Conservation (phyloP, 306 rosid genomes). For the Quercus alba region DNA sequence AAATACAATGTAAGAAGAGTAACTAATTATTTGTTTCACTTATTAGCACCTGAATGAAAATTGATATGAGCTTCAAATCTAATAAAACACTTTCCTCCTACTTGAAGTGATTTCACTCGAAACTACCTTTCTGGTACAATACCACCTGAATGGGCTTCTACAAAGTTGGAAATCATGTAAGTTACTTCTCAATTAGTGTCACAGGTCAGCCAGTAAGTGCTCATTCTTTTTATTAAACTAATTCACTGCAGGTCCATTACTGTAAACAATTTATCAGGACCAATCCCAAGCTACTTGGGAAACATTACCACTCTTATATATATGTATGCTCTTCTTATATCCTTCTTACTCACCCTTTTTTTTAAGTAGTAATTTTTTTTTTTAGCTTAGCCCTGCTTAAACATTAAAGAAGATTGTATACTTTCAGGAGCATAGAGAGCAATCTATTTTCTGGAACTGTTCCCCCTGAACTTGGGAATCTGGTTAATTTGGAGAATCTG, state of each 20-base stretch:
- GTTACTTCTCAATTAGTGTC: neutral
- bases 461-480: too few species aligned
- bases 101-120: conserved; percentile 6
- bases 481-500: too few species aligned
- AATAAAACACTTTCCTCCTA: neutral
- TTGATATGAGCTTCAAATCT: neutral
- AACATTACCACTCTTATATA: conserved; percentile 21
- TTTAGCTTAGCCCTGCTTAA: too few species aligned
- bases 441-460: too few species aligned
- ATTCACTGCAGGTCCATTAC: conserved; percentile 22
- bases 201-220: neutral
- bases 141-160: conserved; percentile 24
- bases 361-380: neutral
- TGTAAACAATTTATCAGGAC: conserved; percentile 29
- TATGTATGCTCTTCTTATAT: conserved; percentile 8
- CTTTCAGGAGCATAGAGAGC: too few species aligned
- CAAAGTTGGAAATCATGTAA: conserved; percentile 21
- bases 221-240: neutral
- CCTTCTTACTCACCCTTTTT: neutral
- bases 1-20: conserved; percentile 4
- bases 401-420: too few species aligned
- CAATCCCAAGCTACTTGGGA: conserved; percentile 25
- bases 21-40: neutral
- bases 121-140: conserved; percentile 28
- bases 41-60: neutral